Conservation (phyloP, 2,329 filamentous ascomycete species). For the Monosporascus sp. region DNA sequence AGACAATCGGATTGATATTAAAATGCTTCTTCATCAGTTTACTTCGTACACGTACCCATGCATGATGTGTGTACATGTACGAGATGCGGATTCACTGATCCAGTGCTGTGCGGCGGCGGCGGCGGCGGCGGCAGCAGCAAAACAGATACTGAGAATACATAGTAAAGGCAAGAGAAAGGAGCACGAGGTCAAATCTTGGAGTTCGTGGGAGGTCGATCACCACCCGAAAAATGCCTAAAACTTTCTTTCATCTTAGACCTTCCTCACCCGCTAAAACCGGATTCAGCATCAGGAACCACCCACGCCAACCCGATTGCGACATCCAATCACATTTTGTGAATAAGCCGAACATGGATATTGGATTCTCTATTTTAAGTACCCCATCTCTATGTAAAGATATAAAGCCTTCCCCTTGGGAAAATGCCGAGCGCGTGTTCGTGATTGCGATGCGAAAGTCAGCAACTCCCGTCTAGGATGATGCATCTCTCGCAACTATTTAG, state of each 20-base stretch:
- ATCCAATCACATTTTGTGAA: background rate
- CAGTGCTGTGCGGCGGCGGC: too few relatives aligned
- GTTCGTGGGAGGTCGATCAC: background rate
- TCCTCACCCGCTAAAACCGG: background rate
- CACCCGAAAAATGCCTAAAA: background rate
- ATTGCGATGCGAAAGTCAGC: too few relatives aligned
- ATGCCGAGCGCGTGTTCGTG: background rate
- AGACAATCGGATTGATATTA: background rate
- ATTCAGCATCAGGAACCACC: background rate
- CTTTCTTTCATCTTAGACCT: background rate
- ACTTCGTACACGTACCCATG: too few relatives aligned
- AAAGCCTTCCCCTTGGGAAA: background rate
- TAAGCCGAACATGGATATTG: background rate
- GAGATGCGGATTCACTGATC: too few relatives aligned
- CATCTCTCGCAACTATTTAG: background rate
- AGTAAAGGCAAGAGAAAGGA: background rate
- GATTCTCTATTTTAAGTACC: background rate
- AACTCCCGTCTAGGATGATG: background rate
- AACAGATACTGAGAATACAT: too few relatives aligned
- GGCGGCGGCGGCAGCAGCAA: too few relatives aligned
- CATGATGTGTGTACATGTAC: too few relatives aligned
- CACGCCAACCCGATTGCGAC: background rate
- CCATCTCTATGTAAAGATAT: background rate
- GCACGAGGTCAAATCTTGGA: background rate
- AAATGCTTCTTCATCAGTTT: too few relatives aligned